phyloP scores from a whole-genome alignment of 164 flowering plant species.

The Saururus chinensis region DNA sequence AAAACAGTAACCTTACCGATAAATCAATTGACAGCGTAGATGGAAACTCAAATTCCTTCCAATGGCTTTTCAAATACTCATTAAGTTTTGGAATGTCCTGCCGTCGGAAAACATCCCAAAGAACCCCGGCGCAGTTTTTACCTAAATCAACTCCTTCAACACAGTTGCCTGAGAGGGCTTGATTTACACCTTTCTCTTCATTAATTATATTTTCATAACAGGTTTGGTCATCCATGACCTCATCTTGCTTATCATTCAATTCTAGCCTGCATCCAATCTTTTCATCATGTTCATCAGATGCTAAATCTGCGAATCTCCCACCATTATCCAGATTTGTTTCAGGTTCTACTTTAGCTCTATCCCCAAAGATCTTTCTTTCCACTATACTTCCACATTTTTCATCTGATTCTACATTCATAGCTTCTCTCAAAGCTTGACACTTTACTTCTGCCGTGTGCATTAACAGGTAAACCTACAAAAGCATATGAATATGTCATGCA shows the following conservation, averaged over 20 bases:
- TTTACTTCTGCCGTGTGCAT: slow-evolving; percentile 62
- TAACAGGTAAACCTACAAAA: slow-evolving; percentile 58
- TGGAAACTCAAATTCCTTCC: slow-evolving; percentile 30
- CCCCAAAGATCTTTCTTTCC: slow-evolving; percentile 15
- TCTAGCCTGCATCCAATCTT: slow-evolving; percentile 17
- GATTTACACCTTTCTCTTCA: slow-evolving; percentile 20
- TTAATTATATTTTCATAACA: slow-evolving; percentile 8
- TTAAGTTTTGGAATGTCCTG: slow-evolving; percentile 69
- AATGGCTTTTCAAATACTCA: slow-evolving; percentile 50
- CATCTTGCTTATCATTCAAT: slow-evolving; percentile 20
- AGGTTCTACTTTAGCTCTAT: slow-evolving; percentile 7
- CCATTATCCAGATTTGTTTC: slow-evolving; percentile 15
- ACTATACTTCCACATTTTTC: slow-evolving; percentile 21
- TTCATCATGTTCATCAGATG: slow-evolving; percentile 16
- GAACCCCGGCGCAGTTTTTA: slow-evolving; percentile 38
- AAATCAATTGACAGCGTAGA: slow-evolving; percentile 9
- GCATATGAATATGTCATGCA: background rate
- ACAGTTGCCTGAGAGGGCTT: slow-evolving; percentile 14
- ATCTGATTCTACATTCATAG: slow-evolving; percentile 24
- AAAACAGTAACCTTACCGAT: slow-evolving; percentile 25
- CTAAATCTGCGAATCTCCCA: slow-evolving; percentile 24
- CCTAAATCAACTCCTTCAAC: slow-evolving; percentile 10
- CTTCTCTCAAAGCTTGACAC: slow-evolving; percentile 30
- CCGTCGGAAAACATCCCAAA: slow-evolving; percentile 83
- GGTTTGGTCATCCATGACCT: slow-evolving; percentile 26